Evolutionary conservation across 495 filamentous ascomycete species (phyloP).

Genomic region (Podospora anserina): DNA sequence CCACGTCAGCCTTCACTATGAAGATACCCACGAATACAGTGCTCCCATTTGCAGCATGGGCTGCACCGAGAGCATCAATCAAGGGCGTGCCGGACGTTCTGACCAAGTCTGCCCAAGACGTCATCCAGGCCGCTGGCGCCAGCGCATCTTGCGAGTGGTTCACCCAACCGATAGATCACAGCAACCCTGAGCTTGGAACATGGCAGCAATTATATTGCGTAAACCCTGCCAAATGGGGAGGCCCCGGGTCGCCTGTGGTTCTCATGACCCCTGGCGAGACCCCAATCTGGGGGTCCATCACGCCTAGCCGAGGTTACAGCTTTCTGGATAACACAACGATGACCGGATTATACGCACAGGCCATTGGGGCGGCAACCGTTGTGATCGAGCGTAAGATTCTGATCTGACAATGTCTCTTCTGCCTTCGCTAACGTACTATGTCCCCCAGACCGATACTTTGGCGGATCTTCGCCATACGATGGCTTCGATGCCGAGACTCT

Average conservation of each 20-base stretch:
- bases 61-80: conserved; percentile 19
- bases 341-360: conserved; percentile 50
- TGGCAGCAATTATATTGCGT: conserved; percentile 30
- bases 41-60: conserved; percentile 22
- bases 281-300: conserved; percentile 43
- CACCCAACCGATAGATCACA: conserved; percentile 27
- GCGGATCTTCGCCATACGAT: conserved; percentile 57
- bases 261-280: conserved; percentile 58
- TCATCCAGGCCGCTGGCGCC: conserved; percentile 12
- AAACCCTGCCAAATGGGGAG: conserved; percentile 23
- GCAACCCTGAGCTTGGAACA: conserved; percentile 18
- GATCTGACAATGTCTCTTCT: not conserved
- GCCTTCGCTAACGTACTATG: not conserved
- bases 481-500: conserved; percentile 54
- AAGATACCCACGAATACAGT: conserved; percentile 19
- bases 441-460: conserved; percentile 55
- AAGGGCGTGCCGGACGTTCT: conserved; percentile 12
- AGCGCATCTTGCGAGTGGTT: conserved; percentile 25
- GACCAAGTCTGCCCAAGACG: not conserved
- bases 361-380: conserved; percentile 55
- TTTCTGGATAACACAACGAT: conserved; percentile 53
- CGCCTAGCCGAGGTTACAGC: conserved; percentile 25
- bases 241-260: conserved; percentile 36
- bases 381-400: conserved; percentile 52
- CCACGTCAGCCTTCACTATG: conserved; percentile 11